phyloP scores from a whole-genome alignment of 2,329 filamentous ascomycete genomes.

The Dactylellina drechsleri region DNA sequence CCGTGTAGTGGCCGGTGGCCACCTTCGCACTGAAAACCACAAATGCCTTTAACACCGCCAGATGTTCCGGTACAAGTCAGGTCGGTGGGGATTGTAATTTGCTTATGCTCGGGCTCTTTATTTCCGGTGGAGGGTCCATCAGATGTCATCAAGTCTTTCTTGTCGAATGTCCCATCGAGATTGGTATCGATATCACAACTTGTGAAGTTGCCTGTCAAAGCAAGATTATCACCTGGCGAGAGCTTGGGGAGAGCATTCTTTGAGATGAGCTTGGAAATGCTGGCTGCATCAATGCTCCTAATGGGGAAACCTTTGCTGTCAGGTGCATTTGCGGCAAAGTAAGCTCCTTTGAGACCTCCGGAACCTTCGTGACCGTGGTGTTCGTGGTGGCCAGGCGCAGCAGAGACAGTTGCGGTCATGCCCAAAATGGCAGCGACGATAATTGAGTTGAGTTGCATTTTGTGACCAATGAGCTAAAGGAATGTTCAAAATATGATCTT shows the following conservation, averaged over 20 bases:
- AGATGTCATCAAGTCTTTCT: not conserved
- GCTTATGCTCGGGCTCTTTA: not conserved
- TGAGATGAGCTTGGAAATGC: slow-evolving; percentile 1
- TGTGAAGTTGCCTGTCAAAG: not conserved
- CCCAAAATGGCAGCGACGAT: not conserved
- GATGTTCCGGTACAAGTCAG: not conserved
- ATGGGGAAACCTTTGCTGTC: not conserved
- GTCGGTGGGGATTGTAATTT: not conserved
- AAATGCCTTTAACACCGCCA: slow-evolving; percentile 1
- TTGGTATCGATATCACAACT: slow-evolving; percentile 5
- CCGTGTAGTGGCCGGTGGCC: not conserved
- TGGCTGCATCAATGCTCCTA: not conserved
- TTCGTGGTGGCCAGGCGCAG: not conserved
- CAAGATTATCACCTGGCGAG: not conserved
- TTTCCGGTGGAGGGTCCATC: not conserved
- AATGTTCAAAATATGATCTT: no score
- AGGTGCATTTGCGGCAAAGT: not conserved
- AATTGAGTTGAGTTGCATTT: not conserved
- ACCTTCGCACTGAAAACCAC: not conserved
- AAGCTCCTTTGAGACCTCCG: not conserved
- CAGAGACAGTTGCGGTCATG: not conserved
- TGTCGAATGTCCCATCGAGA: not conserved
- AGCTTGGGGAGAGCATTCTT: slow-evolving; percentile 5
- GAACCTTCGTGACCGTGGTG: not conserved
- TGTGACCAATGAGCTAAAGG: not conserved